phyloP scores from a whole-genome alignment of 2,329 filamentous ascomycete species.

The Fusarium hainanense region DNA sequence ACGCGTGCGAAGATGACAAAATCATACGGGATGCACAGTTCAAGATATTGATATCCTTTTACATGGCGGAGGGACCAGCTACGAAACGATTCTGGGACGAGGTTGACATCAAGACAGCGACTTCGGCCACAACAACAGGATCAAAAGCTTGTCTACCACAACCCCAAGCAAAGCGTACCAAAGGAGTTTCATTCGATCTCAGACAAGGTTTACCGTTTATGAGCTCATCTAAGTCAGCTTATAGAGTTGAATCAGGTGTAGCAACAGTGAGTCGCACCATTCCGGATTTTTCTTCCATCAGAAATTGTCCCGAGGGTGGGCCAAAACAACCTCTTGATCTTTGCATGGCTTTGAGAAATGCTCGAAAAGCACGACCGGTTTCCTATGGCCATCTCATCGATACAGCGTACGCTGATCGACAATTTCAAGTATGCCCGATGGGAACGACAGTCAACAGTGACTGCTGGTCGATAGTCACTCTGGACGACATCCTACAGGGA shows the following conservation, averaged over 20 bases:
- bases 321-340: neutral
- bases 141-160: neutral
- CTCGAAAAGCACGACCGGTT: neutral
- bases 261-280: neutral
- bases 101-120: slow-evolving; percentile 3
- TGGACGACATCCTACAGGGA: slow-evolving; percentile 7
- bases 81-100: slow-evolving; percentile 17
- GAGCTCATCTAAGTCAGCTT: rapidly evolving
- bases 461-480: slow-evolving; percentile 5
- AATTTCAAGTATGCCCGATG: slow-evolving; percentile 1
- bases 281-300: slow-evolving; percentile 1
- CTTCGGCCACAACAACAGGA: rapidly evolving
- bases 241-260: neutral
- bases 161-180: neutral
- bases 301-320: rapidly evolving
- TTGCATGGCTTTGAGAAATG: neutral
- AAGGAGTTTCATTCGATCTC: neutral
- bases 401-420: neutral
- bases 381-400: slow-evolving; percentile 25
- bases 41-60: slow-evolving; percentile 19
- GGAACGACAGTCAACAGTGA: slow-evolving; percentile 3
- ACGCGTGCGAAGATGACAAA: neutral
- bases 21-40: neutral
- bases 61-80: neutral
- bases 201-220: neutral